Evolutionary conservation across 352 stramenopile species (phyloP).

Genomic region (Phytophthora idaei): DNA sequence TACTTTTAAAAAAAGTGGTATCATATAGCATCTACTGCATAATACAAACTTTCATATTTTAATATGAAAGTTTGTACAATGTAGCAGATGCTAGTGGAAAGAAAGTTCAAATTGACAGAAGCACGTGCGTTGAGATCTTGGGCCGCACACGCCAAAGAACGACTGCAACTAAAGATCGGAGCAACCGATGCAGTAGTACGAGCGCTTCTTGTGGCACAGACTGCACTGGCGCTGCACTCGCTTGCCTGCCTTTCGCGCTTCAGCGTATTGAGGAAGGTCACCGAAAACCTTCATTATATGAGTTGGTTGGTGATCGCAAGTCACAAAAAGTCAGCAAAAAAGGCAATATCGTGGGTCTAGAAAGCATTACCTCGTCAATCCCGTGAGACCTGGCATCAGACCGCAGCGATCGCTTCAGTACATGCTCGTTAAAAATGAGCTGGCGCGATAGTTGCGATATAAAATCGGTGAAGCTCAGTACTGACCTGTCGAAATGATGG

Average conservation of each 20-base stretch:
- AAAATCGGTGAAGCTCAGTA: neutral
- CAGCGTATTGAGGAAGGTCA: neutral
- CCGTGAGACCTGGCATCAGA: neutral
- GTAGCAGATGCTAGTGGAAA: neutral
- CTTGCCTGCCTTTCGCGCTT: neutral
- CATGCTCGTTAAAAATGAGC: neutral
- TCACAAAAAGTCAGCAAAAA: neutral
- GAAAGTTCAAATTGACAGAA: slow-evolving; percentile 4
- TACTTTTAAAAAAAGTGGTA: too few relatives aligned
- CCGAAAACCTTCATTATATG: neutral
- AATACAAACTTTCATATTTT: too few relatives aligned
- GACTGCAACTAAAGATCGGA: neutral
- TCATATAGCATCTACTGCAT: too few relatives aligned
- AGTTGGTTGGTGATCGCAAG: neutral
- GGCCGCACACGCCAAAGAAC: neutral
- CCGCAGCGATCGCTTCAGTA: neutral
- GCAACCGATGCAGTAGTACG: neutral
- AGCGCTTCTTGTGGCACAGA: neutral
- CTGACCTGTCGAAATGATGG: neutral
- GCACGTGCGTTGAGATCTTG: slow-evolving; percentile 1
- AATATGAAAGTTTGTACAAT: slow-evolving; percentile 7
- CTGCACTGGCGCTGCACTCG: neutral
- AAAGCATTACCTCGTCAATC: neutral
- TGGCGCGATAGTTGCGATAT: neutral
- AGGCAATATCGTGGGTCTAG: neutral